Base-by-base conservation (phyloP, 805 yeast genomes). In the Danielia oregonensis region DNA sequence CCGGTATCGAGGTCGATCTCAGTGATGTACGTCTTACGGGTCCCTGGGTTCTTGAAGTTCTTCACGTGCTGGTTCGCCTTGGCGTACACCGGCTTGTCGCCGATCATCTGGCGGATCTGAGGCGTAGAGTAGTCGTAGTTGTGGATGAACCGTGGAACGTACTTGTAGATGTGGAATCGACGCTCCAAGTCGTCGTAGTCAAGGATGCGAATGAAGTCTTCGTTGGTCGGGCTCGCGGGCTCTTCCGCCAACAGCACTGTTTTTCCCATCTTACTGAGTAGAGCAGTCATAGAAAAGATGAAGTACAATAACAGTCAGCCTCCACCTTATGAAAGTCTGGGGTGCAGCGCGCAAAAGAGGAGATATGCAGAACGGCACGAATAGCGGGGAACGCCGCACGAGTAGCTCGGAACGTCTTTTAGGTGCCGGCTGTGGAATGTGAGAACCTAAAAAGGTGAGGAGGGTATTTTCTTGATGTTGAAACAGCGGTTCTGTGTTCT, bases 1-100 rank as follows among this genome's bases (percentile, higher is more conserved):
- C 46, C 48, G 1, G 44, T 41, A 6, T 27, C 26, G 17, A 30
- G 5, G 29, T 42, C 44, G 24, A 42, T 33, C 24, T 33, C 35
- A 3, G 41, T 36, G 10, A 32, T 21, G 18, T 17, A 19, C 26
- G 36, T 39, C 18, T 37, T 26, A 9, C 27, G 19, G 22, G 36
- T 22, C 24, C 30, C 32, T 38, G 26, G 35, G 25, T 30, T 49
- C 39, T 40, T 44, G 38, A 46, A 49, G 30, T 40, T 43, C 36
- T 47, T 49, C 5, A 57, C 43, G 35, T 55, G 64, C 34, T 54
- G 49, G 43, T 61, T 60, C 15, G 69, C 72, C 19, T 63, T 59
- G 13, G 58, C 51, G 39, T 67, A 67, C 13, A 67, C 65, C 4
- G 72, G 73, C 41, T 63, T 64, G 32, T 62, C 58, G 10, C 42